Evolutionary conservation across 2,329 filamentous ascomycete species (phyloP), one percentile per base, ranked within the genome.

Genomic region (Alternaria angustiovoidea): DNA sequence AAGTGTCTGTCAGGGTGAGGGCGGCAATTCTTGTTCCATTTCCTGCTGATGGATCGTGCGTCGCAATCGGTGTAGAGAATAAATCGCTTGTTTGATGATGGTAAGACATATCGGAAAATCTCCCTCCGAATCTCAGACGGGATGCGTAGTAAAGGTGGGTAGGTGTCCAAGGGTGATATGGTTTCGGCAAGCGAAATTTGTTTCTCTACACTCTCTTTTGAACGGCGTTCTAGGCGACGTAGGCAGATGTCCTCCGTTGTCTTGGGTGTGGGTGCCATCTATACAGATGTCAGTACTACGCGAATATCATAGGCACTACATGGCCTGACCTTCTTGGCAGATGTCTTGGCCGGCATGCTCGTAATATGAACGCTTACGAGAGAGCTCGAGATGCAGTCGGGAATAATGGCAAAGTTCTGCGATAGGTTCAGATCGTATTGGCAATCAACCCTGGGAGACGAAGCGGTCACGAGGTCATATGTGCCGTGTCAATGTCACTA

Each of bases 31-130:
- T 70, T 70, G 55, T 76, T 78, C 73, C 73, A 78, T 53, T 73
- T 77, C 54, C 74, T 74, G 64, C 77, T 79, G 52, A 83, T 66
- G 9, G 69, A 70, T 18, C 67, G 75, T 7, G 77, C 66, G 24
- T 80, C 77, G 62, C 80, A 80, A 65, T 81, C 77, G 32, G 81
- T 83, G 67, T 81, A 80, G 60, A 84, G 74, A 12, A 81, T 76
- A 59, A 83, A 81, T 20, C 81, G 78, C 39, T 78, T 80, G 59
- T 76, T 75, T 14, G 75, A 75, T 26, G 73, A 75, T 5, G 77
- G 77, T 14, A 79, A 64, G 36, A 79, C 66, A 64, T 78, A 76
- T 69, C 74, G 68, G 56, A 78, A 71, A 49, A 79, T 79, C 51
- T 78, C 75, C 51, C 75, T 71, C 22, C 77, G 71, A 42, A 79